Evolutionary conservation across 768 basidiomycete species (phyloP), one percentile per base, ranked within the genome.

Genomic region (Suillus lakei): DNA sequence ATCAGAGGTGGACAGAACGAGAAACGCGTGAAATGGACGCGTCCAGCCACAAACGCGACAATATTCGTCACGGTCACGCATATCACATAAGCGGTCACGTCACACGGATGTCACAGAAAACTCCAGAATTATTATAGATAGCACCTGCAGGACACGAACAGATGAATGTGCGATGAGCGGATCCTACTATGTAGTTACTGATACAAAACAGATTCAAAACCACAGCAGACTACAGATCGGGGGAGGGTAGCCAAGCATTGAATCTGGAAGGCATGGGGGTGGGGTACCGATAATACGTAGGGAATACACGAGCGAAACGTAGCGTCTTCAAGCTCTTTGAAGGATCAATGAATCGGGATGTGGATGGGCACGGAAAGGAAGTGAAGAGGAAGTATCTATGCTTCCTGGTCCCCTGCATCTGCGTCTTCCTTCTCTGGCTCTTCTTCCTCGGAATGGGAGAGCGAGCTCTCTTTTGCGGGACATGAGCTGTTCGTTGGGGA

Each of bases 401-500:
- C 50, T 32, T 67, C 67, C 34, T 61, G 66, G 59, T 68, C 67
- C 41, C 23, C 48, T 21, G 65, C 66, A 55, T 64, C 68, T 58
- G 62, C 64, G 44, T 70, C 67, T 16, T 61, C 68, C 38, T 72
- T 73, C 61, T 48, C 66, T 13, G 59, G 64, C 61, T 60, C 51
- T n/a, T 73, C 72, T 5, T 61, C 64, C 36, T 71, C 71, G 15
- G 72, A 74, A 4, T 77, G 72, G 3, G 78, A 78, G 50, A 84
- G 67, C 6, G 80, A 78, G 58, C 82, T 81, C 70, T 93, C 91
- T 74, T 89, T 90, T 62, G 87, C 82, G 1, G 89, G 85, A 70
- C 86, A 89, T 48, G 84, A 84, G 9, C 86, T 83, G 68, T 88
- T 90, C 30, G 89, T 91, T n/a, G 91, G 91, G 21, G 91, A 93